Conservation (phyloP, 1,139 yeast species). For the Lodderomyces theae region DNA sequence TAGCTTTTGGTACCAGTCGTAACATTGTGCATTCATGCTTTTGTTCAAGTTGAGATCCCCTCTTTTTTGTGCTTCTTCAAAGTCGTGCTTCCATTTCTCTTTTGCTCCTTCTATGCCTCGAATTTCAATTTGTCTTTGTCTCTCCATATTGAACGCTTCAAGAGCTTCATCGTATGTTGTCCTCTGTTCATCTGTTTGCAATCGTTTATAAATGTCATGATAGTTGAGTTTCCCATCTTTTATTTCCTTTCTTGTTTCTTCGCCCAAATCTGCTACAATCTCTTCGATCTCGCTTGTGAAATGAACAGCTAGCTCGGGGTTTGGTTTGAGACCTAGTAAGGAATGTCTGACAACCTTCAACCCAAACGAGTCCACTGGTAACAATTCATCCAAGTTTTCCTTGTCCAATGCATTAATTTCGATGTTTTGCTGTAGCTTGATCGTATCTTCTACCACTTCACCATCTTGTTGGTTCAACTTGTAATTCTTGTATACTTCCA, state of each 20-base stretch:
- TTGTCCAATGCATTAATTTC: slow-evolving; percentile 42
- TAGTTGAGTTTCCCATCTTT: slow-evolving; percentile 40
- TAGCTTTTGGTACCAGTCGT: slow-evolving; percentile 74
- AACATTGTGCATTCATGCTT: slow-evolving; percentile 68
- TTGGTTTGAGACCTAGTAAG: slow-evolving; percentile 56
- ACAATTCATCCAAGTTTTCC: slow-evolving; percentile 50
- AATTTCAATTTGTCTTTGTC: slow-evolving; percentile 75
- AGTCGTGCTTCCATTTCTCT: slow-evolving; percentile 84
- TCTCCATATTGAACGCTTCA: slow-evolving; percentile 64
- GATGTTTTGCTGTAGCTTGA: slow-evolving; percentile 26
- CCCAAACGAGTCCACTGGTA: slow-evolving; percentile 76
- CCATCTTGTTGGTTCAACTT: slow-evolving; percentile 12
- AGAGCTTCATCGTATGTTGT: slow-evolving; percentile 59
- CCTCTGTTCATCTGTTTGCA: slow-evolving; percentile 52
- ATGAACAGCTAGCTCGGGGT: slow-evolving; percentile 6
- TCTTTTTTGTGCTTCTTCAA: slow-evolving; percentile 63
- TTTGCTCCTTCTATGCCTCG: slow-evolving; percentile 83
- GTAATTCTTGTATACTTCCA: slow-evolving; percentile 25
- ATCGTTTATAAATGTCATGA: slow-evolving; percentile 56
- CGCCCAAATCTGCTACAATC: slow-evolving; percentile 37
- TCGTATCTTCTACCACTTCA: slow-evolving; percentile 18
- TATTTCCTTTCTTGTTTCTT: slow-evolving; percentile 11
- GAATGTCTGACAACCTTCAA: slow-evolving; percentile 80
- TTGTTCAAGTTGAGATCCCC: slow-evolving; percentile 59
- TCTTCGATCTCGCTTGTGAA: slow-evolving; percentile 26